Conservation (phyloP, 2,329 filamentous ascomycete genomes). For the Metarhizium humberi region DNA sequence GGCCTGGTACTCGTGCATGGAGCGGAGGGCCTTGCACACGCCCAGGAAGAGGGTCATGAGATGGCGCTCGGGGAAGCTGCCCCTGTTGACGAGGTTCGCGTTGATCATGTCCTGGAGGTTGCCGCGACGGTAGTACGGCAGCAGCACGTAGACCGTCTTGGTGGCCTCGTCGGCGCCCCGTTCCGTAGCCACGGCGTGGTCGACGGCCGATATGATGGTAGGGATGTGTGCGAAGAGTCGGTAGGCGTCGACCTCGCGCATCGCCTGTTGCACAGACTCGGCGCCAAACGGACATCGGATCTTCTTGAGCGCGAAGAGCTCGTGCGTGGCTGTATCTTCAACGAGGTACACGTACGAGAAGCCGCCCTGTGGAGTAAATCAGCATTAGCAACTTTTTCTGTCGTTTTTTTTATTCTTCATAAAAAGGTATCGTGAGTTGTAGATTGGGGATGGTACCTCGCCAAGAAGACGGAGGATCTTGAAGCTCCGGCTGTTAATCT, state of each 20-base stretch:
- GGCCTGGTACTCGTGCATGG: slow-evolving; percentile 79
- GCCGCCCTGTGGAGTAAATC: slow-evolving; percentile 55
- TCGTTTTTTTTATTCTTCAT: not conserved
- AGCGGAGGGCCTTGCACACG: slow-evolving; percentile 76
- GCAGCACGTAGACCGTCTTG: slow-evolving; percentile 93
- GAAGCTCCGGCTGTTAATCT: slow-evolving; percentile 90
- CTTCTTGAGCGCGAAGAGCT: slow-evolving; percentile 94
- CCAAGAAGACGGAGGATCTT: slow-evolving; percentile 91
- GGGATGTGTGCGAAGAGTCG: slow-evolving; percentile 73
- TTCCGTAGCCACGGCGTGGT: slow-evolving; percentile 74
- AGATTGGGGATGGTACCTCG: slow-evolving; percentile 50
- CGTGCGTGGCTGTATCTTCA: slow-evolving; percentile 74
- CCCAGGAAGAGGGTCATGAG: slow-evolving; percentile 88
- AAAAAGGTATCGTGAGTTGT: not conserved
- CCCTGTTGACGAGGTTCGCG: slow-evolving; percentile 93
- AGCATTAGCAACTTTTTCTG: not conserved
- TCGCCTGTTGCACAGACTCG: slow-evolving; percentile 87
- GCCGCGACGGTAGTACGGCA: slow-evolving; percentile 90
- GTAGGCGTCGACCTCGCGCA: slow-evolving; percentile 97
- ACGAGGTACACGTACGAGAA: slow-evolving; percentile 99
- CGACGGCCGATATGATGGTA: slow-evolving; percentile 79
- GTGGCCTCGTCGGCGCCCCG: slow-evolving; percentile 51
- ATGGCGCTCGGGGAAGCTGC: slow-evolving; percentile 75
- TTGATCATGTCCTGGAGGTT: slow-evolving; percentile 99
- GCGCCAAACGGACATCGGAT: slow-evolving; percentile 97